These are phyloP conservation scores for Cytospora leucostoma DNA, from an alignment of 2,329 filamentous ascomycete genomes.

Conservation along the genomic window DNA sequence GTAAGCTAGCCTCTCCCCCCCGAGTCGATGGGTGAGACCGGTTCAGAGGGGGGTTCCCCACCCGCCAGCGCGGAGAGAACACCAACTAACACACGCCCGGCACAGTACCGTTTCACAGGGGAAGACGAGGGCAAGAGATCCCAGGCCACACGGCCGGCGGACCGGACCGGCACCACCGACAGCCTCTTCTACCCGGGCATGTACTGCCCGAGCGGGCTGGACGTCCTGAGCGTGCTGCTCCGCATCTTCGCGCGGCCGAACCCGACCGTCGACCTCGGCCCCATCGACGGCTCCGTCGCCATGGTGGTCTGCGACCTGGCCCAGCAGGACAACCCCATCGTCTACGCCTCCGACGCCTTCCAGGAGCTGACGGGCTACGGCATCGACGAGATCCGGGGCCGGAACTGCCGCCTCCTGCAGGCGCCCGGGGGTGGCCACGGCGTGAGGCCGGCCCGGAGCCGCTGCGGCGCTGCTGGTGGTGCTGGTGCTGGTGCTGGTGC, in stretches of 20 bases:
- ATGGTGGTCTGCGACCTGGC: slow-evolving; percentile 80
- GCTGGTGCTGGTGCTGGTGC: too few species aligned
- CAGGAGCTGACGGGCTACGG: slow-evolving; percentile 77
- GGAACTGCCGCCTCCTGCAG: slow-evolving; percentile 85
- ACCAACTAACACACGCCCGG: slow-evolving; percentile 10
- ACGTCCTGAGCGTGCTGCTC: slow-evolving; percentile 59
- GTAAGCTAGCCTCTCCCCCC: slow-evolving; percentile 34
- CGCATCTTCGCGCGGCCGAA: slow-evolving; percentile 70
- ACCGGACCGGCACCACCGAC: slow-evolving; percentile 37
- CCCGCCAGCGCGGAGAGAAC: not conserved
- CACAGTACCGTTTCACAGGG: slow-evolving; percentile 27
- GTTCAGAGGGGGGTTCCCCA: not conserved
- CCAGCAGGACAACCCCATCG: slow-evolving; percentile 73
- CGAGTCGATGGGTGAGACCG: not conserved
- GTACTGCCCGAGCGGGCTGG: slow-evolving; percentile 56
- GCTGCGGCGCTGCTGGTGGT: too few species aligned
- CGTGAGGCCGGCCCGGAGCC: slow-evolving; percentile 55
- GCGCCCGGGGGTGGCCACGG: slow-evolving; percentile 68
- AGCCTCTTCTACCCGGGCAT: slow-evolving; percentile 57
- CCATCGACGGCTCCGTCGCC: slow-evolving; percentile 81
- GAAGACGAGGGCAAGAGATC: slow-evolving; percentile 17
- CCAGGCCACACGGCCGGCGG: slow-evolving; percentile 21
- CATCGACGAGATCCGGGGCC: slow-evolving; percentile 70
- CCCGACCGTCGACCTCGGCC: slow-evolving; percentile 75
- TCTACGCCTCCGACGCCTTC: slow-evolving; percentile 84